Percentiles rank a stretch among this genome's conserved stretches.
phyloP scores from a whole-genome alignment of 257 asterid genomes.

The Nicotiana tabacum region DNA sequence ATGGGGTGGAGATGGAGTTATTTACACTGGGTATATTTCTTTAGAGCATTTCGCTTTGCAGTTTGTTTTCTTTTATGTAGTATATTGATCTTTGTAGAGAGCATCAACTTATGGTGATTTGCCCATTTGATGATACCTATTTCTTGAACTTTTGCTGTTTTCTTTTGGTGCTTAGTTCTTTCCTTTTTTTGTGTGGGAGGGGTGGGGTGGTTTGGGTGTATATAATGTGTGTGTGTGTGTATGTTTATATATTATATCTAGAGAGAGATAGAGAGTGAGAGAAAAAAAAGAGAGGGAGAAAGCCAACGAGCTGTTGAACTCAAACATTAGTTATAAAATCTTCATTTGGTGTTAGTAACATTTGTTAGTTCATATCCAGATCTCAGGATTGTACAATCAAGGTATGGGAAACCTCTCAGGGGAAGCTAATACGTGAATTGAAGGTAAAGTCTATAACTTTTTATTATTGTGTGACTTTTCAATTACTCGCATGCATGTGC shows the following conservation, averaged over 20 bases:
- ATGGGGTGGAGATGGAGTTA: constrained; percentile 98
- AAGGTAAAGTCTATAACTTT: constrained; percentile 44
- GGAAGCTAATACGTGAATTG: constrained; percentile 83
- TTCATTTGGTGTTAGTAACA: neutral
- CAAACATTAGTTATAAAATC: neutral
- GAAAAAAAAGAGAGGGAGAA: neutral
- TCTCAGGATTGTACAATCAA: constrained; percentile 95
- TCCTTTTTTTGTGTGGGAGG: neutral
- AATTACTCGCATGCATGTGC: neutral
- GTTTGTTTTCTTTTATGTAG: neutral
- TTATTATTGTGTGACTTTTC: neutral
- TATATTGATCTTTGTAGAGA: neutral
- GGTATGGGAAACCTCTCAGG: constrained; percentile 87
- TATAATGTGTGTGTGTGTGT: too few species aligned
- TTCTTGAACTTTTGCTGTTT: neutral
- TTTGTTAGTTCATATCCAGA: constrained; percentile 30
- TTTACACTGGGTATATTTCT: constrained; percentile 79
- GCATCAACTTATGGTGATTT: neutral
- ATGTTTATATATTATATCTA: too few species aligned
- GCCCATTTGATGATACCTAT: neutral
- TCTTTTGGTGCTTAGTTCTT: neutral
- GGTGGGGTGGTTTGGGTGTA: neutral
- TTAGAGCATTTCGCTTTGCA: neutral
- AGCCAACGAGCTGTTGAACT: neutral
- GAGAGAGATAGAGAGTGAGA: too few species aligned